Evolutionary conservation across 768 basidiomycete species (phyloP).

Genomic region (Hydnum rufescens): DNA sequence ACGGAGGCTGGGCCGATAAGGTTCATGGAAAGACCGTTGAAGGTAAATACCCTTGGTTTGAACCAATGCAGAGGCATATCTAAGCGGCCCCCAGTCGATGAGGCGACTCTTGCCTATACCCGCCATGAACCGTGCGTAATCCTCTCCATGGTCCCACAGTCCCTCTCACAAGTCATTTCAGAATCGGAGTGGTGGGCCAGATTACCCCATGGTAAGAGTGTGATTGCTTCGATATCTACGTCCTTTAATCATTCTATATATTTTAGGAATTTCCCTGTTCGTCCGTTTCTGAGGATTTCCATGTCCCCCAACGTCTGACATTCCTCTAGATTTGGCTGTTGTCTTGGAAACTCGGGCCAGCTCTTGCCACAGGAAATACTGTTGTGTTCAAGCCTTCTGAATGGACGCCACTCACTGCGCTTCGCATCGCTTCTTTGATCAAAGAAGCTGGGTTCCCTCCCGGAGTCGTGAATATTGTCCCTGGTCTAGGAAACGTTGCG

Average conservation of each 20-base stretch:
- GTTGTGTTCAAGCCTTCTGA: constrained; percentile 71
- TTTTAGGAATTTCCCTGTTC: neutral
- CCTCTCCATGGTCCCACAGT: neutral
- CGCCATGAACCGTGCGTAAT: constrained; percentile 44
- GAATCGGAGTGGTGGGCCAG: constrained; percentile 19
- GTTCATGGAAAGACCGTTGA: constrained; percentile 57
- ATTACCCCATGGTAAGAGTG: constrained; percentile 28
- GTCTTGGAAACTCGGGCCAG: constrained; percentile 56
- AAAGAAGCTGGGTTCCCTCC: constrained; percentile 55
- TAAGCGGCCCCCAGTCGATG: constrained; percentile 35
- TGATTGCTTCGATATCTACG: constrained; percentile 27
- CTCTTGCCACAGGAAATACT: constrained; percentile 58
- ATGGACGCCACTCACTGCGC: constrained; percentile 49
- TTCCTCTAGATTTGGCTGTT: constrained; percentile 31
- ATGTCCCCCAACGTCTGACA: neutral
- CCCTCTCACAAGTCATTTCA: constrained; percentile 8
- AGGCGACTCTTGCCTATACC: constrained; percentile 41
- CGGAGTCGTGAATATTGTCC: constrained; percentile 59
- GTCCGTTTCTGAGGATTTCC: neutral
- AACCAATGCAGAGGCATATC: no score
- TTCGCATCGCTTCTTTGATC: constrained; percentile 31
- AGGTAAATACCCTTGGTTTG: constrained; percentile 21
- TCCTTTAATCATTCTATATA: neutral
- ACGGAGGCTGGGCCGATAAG: constrained; percentile 87
- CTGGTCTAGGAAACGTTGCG: constrained; percentile 48